Evolutionary conservation across 2,329 filamentous ascomycete species (phyloP).

Genomic region (Aspergillus ochraceus): DNA sequence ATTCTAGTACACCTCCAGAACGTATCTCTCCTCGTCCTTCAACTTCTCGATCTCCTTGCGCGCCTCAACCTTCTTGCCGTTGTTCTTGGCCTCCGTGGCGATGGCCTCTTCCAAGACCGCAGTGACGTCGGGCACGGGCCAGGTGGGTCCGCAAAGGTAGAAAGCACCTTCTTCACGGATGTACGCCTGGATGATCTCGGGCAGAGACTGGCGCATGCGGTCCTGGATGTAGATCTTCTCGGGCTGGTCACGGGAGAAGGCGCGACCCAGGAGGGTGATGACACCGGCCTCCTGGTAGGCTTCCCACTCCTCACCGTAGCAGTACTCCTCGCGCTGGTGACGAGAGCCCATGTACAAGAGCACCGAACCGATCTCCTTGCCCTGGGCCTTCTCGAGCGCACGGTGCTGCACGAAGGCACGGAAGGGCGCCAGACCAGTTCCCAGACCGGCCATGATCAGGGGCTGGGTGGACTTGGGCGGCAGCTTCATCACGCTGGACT

Average conservation of each 20-base stretch:
- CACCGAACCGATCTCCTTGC: slow-evolving; percentile 89
- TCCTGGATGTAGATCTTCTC: slow-evolving; percentile 99
- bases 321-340: slow-evolving; percentile 96
- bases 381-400: slow-evolving; percentile 95
- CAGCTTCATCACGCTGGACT: slow-evolving; percentile 99
- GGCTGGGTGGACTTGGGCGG: slow-evolving; percentile 82
- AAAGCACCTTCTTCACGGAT: slow-evolving; percentile 86
- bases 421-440: slow-evolving; percentile 97
- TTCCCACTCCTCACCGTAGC: slow-evolving; percentile 99
- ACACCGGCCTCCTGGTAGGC: slow-evolving; percentile 94
- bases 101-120: slow-evolving; percentile 93
- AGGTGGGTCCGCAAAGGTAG: slow-evolving; percentile 96
- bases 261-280: slow-evolving; percentile 87
- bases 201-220: slow-evolving; percentile 85
- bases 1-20: slow-evolving; percentile 88
- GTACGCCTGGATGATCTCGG: slow-evolving; percentile 82
- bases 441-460: slow-evolving; percentile 98
- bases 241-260: slow-evolving; percentile 94
- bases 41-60: slow-evolving; percentile 93
- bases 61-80: slow-evolving; percentile 75
- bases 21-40: slow-evolving; percentile 93
- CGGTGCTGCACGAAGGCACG: slow-evolving; percentile 98
- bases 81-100: slow-evolving; percentile 67
- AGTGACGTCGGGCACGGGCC: slow-evolving; percentile 97
- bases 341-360: slow-evolving; percentile 95